Conservation (phyloP, 129 eudicot species). For the Arctium lappa region DNA sequence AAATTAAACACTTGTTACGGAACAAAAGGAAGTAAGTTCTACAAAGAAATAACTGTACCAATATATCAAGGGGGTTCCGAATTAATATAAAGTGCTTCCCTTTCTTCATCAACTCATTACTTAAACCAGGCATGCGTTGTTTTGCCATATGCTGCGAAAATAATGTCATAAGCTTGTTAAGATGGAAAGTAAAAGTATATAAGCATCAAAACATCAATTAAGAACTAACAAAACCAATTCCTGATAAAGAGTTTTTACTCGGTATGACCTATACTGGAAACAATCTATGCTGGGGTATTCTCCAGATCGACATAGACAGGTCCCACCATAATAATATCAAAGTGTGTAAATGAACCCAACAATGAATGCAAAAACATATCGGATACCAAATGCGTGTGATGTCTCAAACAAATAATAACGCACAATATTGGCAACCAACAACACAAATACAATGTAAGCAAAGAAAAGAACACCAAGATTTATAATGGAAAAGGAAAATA, state of each 20-base stretch:
- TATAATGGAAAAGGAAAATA: too few species aligned
- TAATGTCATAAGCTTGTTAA: neutral
- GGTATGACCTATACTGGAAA: too few species aligned
- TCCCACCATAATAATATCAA: too few species aligned
- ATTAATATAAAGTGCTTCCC: slow-evolving; percentile 93
- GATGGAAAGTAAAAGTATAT: neutral
- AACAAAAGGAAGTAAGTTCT: neutral
- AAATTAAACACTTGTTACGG: neutral
- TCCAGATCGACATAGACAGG: too few species aligned
- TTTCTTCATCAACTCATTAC: slow-evolving; percentile 62
- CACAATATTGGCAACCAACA: too few species aligned
- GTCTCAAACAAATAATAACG: too few species aligned
- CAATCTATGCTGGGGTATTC: too few species aligned
- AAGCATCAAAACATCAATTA: slow-evolving; percentile 9
- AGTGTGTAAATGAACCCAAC: too few species aligned
- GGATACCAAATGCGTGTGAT: too few species aligned
- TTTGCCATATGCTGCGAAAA: slow-evolving; percentile 79
- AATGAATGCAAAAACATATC: too few species aligned
- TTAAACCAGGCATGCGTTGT: slow-evolving; percentile 65
- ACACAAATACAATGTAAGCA: too few species aligned
- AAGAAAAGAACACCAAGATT: too few species aligned
- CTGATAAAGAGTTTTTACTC: neutral
- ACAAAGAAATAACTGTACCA: slow-evolving; percentile 44
- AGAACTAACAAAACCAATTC: neutral
- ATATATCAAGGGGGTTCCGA: slow-evolving; percentile 82